Base-by-base conservation (phyloP, 176 grass and related monocot genomes). In the Lolium multiflorum region DNA sequence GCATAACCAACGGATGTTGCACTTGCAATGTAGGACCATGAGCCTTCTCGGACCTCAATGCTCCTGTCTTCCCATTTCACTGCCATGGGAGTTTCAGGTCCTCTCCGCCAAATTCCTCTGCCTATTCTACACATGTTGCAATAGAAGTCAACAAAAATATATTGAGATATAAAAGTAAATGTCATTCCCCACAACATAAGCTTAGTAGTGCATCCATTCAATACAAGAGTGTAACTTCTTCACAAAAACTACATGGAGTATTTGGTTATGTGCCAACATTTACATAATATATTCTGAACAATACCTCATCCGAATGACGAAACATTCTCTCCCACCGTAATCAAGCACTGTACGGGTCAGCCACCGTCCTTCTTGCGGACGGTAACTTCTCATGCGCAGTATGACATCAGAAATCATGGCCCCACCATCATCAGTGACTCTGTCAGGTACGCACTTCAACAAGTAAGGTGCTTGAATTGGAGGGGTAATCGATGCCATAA, bases 321-420 rank as follows among this genome's bases (percentile, higher is more conserved):
- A 95, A 80, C 96, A 98, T 77, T 98, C 96, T 82, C 73, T 95
- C 67, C 93, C 85, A 77, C 86, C 37, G 28, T 98, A 90, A 92
- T 95, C 93, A 83, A 98, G 96, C 10, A 98, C 93, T 0, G 93
- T 98, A 25, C 93, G 93, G 56, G 96, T 93, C 56, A 98, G 74
- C 93, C 91, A 98, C n/a, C 93, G 88, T 28, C 96, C 93, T 91
- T 95, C 91, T 85, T 98, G 96, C 3, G 93, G 93, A 25, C 81
- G 89, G 54, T 95, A 95, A 11, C 84, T 67, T 70, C 88, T 95
- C 86, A 89, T 95, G 72, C 83, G 86, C 75, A 98, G 83, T 90
- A 98, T 88, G 73, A 98, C 91, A 79, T 98, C 96, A 87, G 91
- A 98, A 92, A 98, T 85, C 93, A 98, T 98, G 25, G 93, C 93